These are phyloP conservation scores for Penicillium sclerotiorum DNA, from an alignment of 2,329 filamentous ascomycete species.

Conservation along the genomic window DNA sequence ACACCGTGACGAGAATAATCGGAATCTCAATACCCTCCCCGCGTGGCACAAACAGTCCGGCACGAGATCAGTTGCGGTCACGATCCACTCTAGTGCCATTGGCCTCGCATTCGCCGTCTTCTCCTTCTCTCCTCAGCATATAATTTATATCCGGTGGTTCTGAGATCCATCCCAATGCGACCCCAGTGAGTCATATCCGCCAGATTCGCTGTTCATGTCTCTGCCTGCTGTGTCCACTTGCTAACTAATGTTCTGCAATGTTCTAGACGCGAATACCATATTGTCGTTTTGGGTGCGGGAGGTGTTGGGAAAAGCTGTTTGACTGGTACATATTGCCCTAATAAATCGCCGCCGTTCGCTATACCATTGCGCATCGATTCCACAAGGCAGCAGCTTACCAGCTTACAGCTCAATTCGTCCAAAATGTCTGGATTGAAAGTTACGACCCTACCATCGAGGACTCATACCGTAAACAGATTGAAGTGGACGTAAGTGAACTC, in stretches of 20 bases:
- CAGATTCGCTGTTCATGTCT: no score
- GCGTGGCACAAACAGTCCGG: slow-evolving; percentile 7
- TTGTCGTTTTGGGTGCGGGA: slow-evolving; percentile 80
- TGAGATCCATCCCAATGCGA: slow-evolving; percentile 32
- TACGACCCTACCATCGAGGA: slow-evolving; percentile 89
- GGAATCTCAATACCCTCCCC: slow-evolving; percentile 3
- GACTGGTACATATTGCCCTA: slow-evolving; percentile 62
- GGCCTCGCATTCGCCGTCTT: neutral
- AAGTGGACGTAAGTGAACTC: slow-evolving; percentile 74
- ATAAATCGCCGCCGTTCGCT: slow-evolving; percentile 28
- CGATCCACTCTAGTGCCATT: slow-evolving; percentile 12
- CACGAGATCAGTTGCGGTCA: slow-evolving; percentile 4
- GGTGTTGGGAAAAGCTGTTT: slow-evolving; percentile 92
- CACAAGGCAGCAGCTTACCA: slow-evolving; percentile 15
- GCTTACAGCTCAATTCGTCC: slow-evolving; percentile 79
- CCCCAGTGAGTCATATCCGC: slow-evolving; percentile 45
- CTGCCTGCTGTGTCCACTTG: slow-evolving; percentile 23
- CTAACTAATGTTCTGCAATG: slow-evolving; percentile 8
- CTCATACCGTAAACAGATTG: slow-evolving; percentile 84
- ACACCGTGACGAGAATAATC: neutral
- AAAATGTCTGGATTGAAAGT: slow-evolving; percentile 92
- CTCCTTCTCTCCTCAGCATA: neutral
- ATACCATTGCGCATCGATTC: slow-evolving; percentile 11
- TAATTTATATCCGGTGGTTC: neutral
- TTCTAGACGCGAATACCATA: slow-evolving; percentile 73